Conservation (phyloP, 75 land plant species). For the Picea sitchensis region DNA sequence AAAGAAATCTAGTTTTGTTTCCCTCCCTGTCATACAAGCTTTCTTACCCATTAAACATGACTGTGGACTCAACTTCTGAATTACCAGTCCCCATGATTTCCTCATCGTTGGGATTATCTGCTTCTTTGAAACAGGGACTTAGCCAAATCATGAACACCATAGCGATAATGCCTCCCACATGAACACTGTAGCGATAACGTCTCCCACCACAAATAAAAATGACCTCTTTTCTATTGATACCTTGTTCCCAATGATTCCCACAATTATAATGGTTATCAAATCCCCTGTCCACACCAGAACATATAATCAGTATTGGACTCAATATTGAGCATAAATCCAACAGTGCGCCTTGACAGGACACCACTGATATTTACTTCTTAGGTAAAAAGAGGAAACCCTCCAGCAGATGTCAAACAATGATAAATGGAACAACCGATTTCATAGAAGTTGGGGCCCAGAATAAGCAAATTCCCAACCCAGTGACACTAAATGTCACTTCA, state of each 20-base stretch:
- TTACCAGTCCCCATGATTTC: not conserved
- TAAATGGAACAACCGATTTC: constrained; percentile 34
- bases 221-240: constrained; percentile 30
- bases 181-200: constrained; percentile 20
- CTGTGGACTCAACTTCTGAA: not conserved
- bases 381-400: constrained; percentile 10
- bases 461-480: constrained; percentile 45
- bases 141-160: constrained; percentile 24
- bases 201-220: constrained; percentile 21
- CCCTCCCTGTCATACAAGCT: not conserved
- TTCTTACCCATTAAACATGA: not conserved
- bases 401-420: constrained; percentile 30
- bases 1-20: too few species aligned
- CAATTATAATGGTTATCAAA: constrained; percentile 27
- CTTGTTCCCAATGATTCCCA: constrained; percentile 25
- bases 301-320: not conserved
- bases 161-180: constrained; percentile 22
- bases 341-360: not conserved
- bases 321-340: not conserved
- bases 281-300: constrained; percentile 17
- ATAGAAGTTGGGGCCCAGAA: constrained; percentile 38
- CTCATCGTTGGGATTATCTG: not conserved
- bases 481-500: constrained; percentile 42
- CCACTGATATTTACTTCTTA: not conserved
- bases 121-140: constrained; percentile 3